phyloP scores from a whole-genome alignment of 1,139 yeast species.

The Groenewaldozyma sp. region DNA sequence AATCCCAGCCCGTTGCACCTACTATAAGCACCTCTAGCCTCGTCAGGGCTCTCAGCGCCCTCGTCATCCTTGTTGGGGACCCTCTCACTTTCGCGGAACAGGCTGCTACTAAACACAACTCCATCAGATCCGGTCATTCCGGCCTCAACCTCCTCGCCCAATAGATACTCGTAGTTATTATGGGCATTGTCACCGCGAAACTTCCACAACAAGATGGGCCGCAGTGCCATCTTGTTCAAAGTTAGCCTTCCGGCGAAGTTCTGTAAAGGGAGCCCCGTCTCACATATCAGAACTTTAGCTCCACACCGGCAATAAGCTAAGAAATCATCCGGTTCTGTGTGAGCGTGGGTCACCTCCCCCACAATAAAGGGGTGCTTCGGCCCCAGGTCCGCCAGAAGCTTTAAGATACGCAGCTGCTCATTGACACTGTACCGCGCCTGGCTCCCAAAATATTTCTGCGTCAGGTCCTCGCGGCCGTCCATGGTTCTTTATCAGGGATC shows the following conservation, averaged over 20 bases:
- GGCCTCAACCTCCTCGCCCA: constrained; percentile 22
- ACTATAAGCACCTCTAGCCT: background rate
- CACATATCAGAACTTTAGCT: constrained; percentile 15
- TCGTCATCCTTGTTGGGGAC: background rate
- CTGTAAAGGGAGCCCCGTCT: constrained; percentile 19
- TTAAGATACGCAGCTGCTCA: constrained; percentile 14
- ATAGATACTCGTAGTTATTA: constrained; percentile 12
- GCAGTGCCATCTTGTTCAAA: constrained; percentile 14
- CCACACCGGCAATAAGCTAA: constrained; percentile 14
- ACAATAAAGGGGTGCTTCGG: constrained; percentile 14
- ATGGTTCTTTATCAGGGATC: too few relatives aligned
- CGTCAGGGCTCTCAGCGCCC: background rate
- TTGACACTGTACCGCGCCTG: constrained; percentile 13
- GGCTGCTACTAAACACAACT: constrained; percentile 11
- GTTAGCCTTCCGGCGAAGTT: constrained; percentile 19
- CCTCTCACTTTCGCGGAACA: constrained; percentile 7
- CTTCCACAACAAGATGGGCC: constrained; percentile 20
- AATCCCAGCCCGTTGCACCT: constrained; percentile 6
- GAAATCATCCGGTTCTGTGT: constrained; percentile 22
- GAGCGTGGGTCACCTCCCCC: constrained; percentile 18
- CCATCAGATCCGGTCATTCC: constrained; percentile 23
- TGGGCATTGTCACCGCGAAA: constrained; percentile 10
- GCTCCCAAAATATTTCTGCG: constrained; percentile 1
- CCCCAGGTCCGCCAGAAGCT: constrained; percentile 3
- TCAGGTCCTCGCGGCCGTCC: too few relatives aligned